A percentile compares a stretch with the other conserved stretches of the same genome.
Evolutionary conservation across 768 basidiomycete species (phyloP).

Genomic region (Russula ochroleuca): DNA sequence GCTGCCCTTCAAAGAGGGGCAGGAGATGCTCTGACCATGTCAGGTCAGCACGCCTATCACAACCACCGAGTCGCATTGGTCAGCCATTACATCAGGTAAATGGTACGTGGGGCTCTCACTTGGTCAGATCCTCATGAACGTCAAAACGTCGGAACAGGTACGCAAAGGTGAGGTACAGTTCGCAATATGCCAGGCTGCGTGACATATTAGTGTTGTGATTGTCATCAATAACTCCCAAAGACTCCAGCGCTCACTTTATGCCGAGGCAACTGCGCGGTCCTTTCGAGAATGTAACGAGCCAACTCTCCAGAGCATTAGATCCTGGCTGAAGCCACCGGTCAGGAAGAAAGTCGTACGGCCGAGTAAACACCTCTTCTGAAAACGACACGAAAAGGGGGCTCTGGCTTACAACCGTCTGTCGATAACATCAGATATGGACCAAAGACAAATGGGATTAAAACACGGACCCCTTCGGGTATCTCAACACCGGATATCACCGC

Average conservation of each 20-base stretch:
- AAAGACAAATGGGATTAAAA: neutral
- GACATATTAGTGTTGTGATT: too few relatives aligned
- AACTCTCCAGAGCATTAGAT: constrained; percentile 18
- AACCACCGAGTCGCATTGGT: neutral
- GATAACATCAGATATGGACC: neutral
- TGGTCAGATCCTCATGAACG: constrained; percentile 18
- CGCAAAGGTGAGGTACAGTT: constrained; percentile 27
- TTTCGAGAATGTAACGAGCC: constrained; percentile 26
- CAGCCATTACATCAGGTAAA: neutral
- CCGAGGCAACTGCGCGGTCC: constrained; percentile 28
- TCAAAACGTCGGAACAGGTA: constrained; percentile 29
- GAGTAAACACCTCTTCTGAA: constrained; percentile 24
- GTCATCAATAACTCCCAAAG: neutral
- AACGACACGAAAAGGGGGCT: constrained; percentile 19
- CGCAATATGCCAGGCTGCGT: constrained; percentile 27
- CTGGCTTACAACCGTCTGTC: constrained; percentile 19
- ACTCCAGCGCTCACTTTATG: constrained; percentile 21
- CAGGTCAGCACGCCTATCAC: constrained; percentile 15
- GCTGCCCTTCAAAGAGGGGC: constrained; percentile 17
- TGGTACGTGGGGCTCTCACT: neutral
- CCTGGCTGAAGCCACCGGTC: constrained; percentile 25
- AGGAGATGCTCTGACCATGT: constrained; percentile 19
- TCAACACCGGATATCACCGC: constrained; percentile 11
- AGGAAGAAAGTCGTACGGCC: constrained; percentile 23
- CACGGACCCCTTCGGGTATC: constrained; percentile 21